These are phyloP conservation scores for Quercus robur DNA, from an alignment of 306 rosid species.

Conservation along the genomic window DNA sequence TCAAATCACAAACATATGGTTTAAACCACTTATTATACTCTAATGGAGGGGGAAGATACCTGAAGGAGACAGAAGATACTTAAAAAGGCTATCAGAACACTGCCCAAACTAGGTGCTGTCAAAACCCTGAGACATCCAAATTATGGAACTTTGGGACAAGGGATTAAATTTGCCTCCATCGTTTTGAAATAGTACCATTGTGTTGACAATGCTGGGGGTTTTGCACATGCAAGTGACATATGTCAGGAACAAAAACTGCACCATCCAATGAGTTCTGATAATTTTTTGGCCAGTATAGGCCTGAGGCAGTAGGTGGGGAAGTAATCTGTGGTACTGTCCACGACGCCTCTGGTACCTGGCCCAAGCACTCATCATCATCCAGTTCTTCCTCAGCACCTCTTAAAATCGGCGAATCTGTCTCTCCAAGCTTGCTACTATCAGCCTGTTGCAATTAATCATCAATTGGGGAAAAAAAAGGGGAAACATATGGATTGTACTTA, in stretches of 20 bases:
- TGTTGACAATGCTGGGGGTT: conserved; percentile 18
- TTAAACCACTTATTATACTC: not conserved
- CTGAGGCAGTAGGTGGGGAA: conserved; percentile 92
- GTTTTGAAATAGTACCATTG: conserved; percentile 29
- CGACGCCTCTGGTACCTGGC: conserved; percentile 59
- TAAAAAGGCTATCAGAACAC: not conserved
- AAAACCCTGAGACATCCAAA: conserved; percentile 4
- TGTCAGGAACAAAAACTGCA: conserved; percentile 64
- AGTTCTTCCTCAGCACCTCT: conserved; percentile 54
- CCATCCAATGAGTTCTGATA: conserved; percentile 34
- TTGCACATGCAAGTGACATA: conserved; percentile 36
- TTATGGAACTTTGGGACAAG: conserved; percentile 1
- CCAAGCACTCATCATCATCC: conserved; percentile 50
- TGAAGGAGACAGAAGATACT: not conserved
- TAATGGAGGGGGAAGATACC: not conserved
- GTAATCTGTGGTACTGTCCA: conserved; percentile 82
- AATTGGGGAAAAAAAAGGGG: conserved; percentile 5
- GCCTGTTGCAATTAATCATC: conserved; percentile 45
- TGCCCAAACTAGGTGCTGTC: not conserved
- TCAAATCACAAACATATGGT: not conserved
- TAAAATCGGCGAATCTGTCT: conserved; percentile 53
- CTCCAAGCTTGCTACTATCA: conserved; percentile 73
- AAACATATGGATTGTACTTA: not conserved
- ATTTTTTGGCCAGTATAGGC: conserved; percentile 71
- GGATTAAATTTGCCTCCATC: conserved; percentile 41